phyloP scores from a whole-genome alignment of 2,329 filamentous ascomycete species.

The Tolypocladium tundrense region DNA sequence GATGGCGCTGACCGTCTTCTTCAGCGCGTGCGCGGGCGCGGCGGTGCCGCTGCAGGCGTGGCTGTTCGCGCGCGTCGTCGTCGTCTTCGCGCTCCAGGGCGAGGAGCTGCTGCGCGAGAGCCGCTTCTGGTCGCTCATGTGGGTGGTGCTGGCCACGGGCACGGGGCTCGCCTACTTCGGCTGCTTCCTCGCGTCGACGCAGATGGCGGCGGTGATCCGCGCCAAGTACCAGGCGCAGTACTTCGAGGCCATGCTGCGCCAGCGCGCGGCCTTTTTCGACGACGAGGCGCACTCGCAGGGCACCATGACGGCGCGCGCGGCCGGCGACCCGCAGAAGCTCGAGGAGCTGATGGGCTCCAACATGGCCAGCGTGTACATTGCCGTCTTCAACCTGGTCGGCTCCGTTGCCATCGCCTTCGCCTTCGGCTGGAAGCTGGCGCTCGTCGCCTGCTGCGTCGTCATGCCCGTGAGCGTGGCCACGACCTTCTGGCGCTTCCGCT shows the following conservation, averaged over 20 bases:
- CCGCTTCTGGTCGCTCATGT: conserved; percentile 58
- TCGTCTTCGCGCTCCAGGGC: conserved; percentile 31
- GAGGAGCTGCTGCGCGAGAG: conserved; percentile 26
- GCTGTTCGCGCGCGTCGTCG: conserved; percentile 43
- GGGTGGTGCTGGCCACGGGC: conserved; percentile 45
- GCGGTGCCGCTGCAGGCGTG: conserved; percentile 41
- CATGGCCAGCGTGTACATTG: conserved; percentile 51
- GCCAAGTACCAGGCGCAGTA: conserved; percentile 50
- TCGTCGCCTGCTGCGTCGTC: conserved; percentile 55
- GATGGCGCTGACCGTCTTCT: conserved; percentile 39
- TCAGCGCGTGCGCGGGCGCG: conserved; percentile 31
- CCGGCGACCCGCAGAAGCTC: conserved; percentile 47
- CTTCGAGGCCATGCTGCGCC: conserved; percentile 47
- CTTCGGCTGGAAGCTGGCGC: conserved; percentile 67
- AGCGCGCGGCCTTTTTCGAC: conserved; percentile 50
- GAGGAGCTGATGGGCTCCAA: conserved; percentile 54
- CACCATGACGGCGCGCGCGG: conserved; percentile 45
- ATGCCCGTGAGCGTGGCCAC: conserved; percentile 37
- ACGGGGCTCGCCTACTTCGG: conserved; percentile 42
- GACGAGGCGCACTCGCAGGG: conserved; percentile 48
- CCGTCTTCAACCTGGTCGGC: conserved; percentile 55
- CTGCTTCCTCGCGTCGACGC: conserved; percentile 26
- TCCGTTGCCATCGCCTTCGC: conserved; percentile 57
- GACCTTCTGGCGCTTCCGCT: conserved; percentile 41
- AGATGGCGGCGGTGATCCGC: conserved; percentile 37